Percentiles rank a stretch among this genome's conserved stretches.
These are phyloP conservation scores for Epichloe baconii DNA, from an alignment of 2,329 filamentous ascomycete species.

Conservation along the genomic window DNA sequence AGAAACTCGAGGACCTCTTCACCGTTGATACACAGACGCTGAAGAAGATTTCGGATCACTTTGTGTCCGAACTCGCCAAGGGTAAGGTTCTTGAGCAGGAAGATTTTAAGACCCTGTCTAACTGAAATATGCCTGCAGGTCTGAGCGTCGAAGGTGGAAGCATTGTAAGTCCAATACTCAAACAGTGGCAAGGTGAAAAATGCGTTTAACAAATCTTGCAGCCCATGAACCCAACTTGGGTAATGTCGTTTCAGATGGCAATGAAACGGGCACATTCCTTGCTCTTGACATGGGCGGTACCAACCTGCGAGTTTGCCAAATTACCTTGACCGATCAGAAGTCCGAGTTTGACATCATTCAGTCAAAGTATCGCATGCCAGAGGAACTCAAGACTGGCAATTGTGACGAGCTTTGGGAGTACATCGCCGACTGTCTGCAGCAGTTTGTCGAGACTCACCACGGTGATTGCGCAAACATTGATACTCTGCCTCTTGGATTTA, in stretches of 20 bases:
- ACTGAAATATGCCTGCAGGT: conserved; percentile 33
- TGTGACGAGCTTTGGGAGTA: conserved; percentile 89
- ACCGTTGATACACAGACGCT: conserved; percentile 65
- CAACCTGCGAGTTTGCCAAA: conserved; percentile 88
- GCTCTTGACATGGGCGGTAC: conserved; percentile 95
- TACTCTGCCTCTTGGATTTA: conserved; percentile 75
- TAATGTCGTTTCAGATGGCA: conserved; percentile 74
- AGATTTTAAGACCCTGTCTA: background rate
- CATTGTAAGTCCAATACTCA: conserved; percentile 52
- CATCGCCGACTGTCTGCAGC: conserved; percentile 81
- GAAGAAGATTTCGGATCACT: conserved; percentile 83
- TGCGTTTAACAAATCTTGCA: conserved; percentile 24
- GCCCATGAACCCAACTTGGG: conserved; percentile 98
- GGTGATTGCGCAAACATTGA: conserved; percentile 48
- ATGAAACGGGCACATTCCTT: conserved; percentile 78
- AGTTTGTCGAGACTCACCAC: conserved; percentile 82
- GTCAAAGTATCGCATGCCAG: conserved; percentile 90
- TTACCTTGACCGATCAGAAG: conserved; percentile 74
- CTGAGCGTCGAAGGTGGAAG: conserved; percentile 78
- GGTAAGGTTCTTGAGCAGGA: conserved; percentile 34
- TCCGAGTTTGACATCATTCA: conserved; percentile 91
- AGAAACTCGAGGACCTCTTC: conserved; percentile 72
- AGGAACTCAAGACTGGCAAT: conserved; percentile 76
- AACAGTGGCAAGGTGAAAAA: background rate
- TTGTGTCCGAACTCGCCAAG: conserved; percentile 76